These are phyloP conservation scores for Cryptococcus sp. DNA, from an alignment of 1,284 basidiomycete genomes.

Conservation along the genomic window DNA sequence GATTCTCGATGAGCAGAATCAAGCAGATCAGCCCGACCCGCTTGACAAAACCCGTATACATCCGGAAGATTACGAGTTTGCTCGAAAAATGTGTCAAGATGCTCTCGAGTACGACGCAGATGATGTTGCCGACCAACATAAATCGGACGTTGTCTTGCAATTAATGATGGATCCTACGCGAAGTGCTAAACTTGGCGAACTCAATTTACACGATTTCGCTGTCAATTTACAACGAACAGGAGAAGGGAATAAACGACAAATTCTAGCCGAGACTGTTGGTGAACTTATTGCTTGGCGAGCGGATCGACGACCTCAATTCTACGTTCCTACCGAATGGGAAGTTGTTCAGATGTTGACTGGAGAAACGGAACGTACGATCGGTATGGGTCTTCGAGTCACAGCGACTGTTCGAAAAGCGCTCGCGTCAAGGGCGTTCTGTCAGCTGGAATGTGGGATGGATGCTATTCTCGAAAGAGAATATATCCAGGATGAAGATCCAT, in stretches of 20 bases:
- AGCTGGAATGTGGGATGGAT: slow-evolving; percentile 86
- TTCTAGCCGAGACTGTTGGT: slow-evolving; percentile 78
- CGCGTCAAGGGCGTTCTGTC: slow-evolving; percentile 32
- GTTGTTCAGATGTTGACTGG: slow-evolving; percentile 93
- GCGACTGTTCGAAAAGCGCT: slow-evolving; percentile 56
- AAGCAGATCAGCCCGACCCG: slow-evolving; percentile 69
- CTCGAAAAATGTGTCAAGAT: slow-evolving; percentile 97
- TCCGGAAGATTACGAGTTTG: slow-evolving; percentile 95
- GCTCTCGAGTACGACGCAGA: slow-evolving; percentile 93
- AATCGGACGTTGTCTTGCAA: slow-evolving; percentile 73
- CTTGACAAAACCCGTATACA: slow-evolving; percentile 95
- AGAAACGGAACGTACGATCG: slow-evolving; percentile 76
- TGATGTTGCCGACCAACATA: slow-evolving; percentile 83
- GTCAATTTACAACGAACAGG: slow-evolving; percentile 72
- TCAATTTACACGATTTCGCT: slow-evolving; percentile 96
- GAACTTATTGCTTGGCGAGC: slow-evolving; percentile 84
- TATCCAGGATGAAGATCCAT: slow-evolving; percentile 52
- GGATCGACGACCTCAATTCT: slow-evolving; percentile 70
- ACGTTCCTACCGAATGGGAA: slow-evolving; percentile 67
- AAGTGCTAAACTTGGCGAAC: slow-evolving; percentile 77
- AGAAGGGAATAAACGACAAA: slow-evolving; percentile 79
- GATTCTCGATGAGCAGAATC: slow-evolving; percentile 53
- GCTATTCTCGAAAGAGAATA: slow-evolving; percentile 69
- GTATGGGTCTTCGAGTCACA: slow-evolving; percentile 76
- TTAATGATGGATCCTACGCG: slow-evolving; percentile 82